Base-by-base conservation (phyloP, 169 alveolate species). In the Cryptosporidium xiaoi region DNA sequence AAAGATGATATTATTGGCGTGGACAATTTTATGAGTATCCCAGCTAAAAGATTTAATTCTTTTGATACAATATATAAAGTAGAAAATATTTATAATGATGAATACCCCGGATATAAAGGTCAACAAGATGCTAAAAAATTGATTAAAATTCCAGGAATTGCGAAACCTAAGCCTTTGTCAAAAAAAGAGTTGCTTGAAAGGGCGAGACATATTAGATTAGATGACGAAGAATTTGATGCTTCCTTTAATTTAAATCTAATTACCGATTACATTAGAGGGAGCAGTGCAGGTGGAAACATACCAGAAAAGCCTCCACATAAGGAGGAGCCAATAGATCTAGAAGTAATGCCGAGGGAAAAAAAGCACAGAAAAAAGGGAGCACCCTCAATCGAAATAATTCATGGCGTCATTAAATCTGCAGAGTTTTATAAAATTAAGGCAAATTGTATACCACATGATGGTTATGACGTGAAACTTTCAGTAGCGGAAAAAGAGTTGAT, bases 371-470 rank as follows among this genome's bases (percentile, higher is more conserved):
- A 51, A 34, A n/a, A 69, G 1, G 15, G 55, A 31, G 27, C 51
- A 5, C 51, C 67, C 18, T 31, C 83, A 1, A n/a, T n/a, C 3
- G 87, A 77, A 77, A 48, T 77, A 12, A 55, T 77, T 77, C 87
- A 77, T 36, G 58, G 64, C 48, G 18, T 77, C 40, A 77, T 77
- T 31, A 77, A 77, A 31, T 56, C 87, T 7, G 40, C 87, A 6
- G 71, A 77, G 33, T 60, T 58, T 33, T 77, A 77, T 46, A 77
- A 77, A 40, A 77, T 77, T 20, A 62, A 60, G 12, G 87, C 87
- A 58, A 44, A 60, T 12, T 77, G 87, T 24, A 58, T 77, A n/a
- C 87, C 87, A 13, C 71, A 34, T n/a, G 40, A 40, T n/a, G 87
- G 87, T 2, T 77, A 77, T 60, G 10, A 29, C 6, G 20, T 77